Percentiles rank a stretch among this genome's conserved stretches.
phyloP scores from a whole-genome alignment of 495 filamentous ascomycete species.

The Pseudotulostoma volvatum region DNA sequence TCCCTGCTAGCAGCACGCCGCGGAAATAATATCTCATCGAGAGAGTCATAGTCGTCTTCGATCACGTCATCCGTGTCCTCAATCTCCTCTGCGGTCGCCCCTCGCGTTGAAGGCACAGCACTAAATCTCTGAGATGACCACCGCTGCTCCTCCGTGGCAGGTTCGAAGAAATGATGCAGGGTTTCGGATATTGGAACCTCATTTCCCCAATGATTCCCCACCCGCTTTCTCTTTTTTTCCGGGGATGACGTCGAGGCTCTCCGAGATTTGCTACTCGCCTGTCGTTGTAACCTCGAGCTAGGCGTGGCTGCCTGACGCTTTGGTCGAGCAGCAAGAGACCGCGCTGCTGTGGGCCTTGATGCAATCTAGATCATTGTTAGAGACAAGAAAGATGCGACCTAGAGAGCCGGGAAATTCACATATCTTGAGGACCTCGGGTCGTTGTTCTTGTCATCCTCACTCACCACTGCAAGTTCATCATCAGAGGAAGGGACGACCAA shows the following conservation, averaged over 20 bases:
- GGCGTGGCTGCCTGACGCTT: not conserved
- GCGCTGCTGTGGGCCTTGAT: not conserved
- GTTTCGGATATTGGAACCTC: constrained; percentile 3
- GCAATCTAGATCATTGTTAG: not conserved
- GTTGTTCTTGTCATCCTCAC: not conserved
- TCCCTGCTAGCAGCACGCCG: constrained; percentile 1
- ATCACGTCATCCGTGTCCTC: constrained; percentile 29
- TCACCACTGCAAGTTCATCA: constrained; percentile 16
- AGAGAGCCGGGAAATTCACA: too few species aligned
- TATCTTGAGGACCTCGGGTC: not conserved
- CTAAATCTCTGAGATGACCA: constrained; percentile 19
- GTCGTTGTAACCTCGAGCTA: not conserved
- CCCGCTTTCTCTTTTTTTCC: constrained; percentile 1
- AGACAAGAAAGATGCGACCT: too few species aligned
- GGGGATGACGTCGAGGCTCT: constrained; percentile 1
- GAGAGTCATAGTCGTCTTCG: constrained; percentile 35
- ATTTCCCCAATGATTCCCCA: not conserved
- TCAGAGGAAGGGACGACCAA: constrained; percentile 27
- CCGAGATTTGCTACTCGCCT: not conserved
- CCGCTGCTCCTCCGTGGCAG: constrained; percentile 15
- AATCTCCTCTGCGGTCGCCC: constrained; percentile 6
- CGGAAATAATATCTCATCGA: constrained; percentile 25
- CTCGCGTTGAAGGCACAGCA: constrained; percentile 5
- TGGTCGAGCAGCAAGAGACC: not conserved
- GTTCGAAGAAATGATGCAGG: constrained; percentile 9